Percentiles rank a stretch among this genome's conserved stretches.
These are phyloP conservation scores for Claviceps quebecensis DNA, from an alignment of 2,329 filamentous ascomycete species.

Conservation along the genomic window DNA sequence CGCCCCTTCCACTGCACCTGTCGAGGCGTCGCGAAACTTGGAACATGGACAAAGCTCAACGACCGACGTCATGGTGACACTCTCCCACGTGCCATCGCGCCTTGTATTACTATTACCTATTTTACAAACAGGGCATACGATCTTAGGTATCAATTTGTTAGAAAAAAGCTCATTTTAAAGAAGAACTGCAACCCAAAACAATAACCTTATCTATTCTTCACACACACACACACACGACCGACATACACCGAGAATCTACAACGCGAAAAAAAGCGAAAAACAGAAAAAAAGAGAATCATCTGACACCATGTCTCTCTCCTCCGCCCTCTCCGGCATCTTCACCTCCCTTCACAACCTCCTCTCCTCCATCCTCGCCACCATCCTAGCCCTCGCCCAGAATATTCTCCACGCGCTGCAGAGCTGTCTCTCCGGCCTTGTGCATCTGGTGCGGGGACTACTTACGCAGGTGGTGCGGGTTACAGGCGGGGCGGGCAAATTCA, in stretches of 20 bases:
- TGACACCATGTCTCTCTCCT: conserved; percentile 18
- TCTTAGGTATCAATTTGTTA: too few species aligned
- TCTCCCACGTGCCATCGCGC: neutral
- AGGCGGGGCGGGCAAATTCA: conserved; percentile 25
- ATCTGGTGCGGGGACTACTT: conserved; percentile 21
- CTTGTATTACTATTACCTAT: too few species aligned
- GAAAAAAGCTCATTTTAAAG: too few species aligned
- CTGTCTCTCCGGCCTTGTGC: conserved; percentile 24
- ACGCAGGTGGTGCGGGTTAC: conserved; percentile 22
- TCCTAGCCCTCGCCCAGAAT: conserved; percentile 20
- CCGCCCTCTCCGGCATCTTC: conserved; percentile 23
- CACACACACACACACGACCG: too few species aligned
- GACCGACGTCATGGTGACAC: neutral
- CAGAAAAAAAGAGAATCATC: neutral
- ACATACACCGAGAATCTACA: neutral
- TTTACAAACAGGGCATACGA: too few species aligned
- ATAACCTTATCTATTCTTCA: too few species aligned
- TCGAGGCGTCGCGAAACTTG: neutral
- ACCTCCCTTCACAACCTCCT: conserved; percentile 29
- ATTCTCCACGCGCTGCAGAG: conserved; percentile 19
- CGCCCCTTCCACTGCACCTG: neutral
- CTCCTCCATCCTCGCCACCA: conserved; percentile 21
- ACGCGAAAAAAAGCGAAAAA: neutral
- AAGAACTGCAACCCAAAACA: too few species aligned
- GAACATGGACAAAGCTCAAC: neutral